Base-by-base conservation (phyloP, 2,329 filamentous ascomycete species). In the Phyllosticta ampelicida region DNA sequence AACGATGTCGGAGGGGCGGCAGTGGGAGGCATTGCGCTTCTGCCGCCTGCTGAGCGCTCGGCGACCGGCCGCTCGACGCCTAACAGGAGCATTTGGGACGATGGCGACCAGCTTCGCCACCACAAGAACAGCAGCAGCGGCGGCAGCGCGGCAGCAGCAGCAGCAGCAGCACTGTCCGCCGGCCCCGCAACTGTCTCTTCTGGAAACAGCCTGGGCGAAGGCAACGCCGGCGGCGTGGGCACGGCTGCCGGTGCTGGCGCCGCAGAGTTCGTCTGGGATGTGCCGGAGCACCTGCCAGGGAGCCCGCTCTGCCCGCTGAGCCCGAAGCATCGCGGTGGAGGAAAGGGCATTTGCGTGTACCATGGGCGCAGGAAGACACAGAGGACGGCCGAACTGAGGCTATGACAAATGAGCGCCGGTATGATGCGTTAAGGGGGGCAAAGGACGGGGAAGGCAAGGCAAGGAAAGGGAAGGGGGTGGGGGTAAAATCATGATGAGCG, bases 261-360 rank as follows among this genome's bases (percentile, higher is more conserved):
- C 4, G 60, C 66, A 10, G 67, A 67, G 36, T 70, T 75, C 49
- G 72, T 74, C 54, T 68, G 74, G 64, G 64, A 73, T 16, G 61
- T 73, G 1, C 74, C 75, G 1, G 76, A 78, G 61, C 76, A 78
- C 63, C 60, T 77, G 6, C 72, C 73, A 1, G 69, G 59, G 5
- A 75, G 72, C 56, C 74, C 74, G 8, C 60, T 77, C 2, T 78
- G 76, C 64, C 75, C 76, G 6, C 65, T 74, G 16, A 68, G 71
- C 62, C 62, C 65, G 11, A 73, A 70, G 59, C 73, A 77, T 60
- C 61, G 61, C 10, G 69, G 71, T 9, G 67, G 68, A 9, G 71
- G 70, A 6, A 68, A 60, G 18, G 74, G 71, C 2, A 63, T 73
- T 48, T 78, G 75, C 60, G 68, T 72, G 30, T 75, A 70, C 65